A percentile compares a stretch with the other conserved stretches of the same genome.
Evolutionary conservation across 495 filamentous ascomycete genomes (phyloP).

Genomic region (Aspergillus steynii): DNA sequence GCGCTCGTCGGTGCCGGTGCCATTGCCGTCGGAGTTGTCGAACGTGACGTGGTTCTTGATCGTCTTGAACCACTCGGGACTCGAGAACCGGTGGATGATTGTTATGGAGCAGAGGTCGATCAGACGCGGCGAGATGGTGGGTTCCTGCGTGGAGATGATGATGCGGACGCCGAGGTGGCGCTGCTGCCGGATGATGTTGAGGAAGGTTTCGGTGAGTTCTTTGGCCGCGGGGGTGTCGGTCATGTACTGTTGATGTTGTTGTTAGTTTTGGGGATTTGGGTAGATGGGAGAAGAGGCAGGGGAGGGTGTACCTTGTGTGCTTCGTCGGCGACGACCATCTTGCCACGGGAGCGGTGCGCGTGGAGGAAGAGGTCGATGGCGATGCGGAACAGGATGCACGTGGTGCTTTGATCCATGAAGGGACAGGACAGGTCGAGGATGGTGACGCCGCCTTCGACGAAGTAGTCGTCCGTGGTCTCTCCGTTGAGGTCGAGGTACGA

Average conservation of each 20-base stretch:
- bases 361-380: slow-evolving; percentile 61
- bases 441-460: slow-evolving; percentile 56
- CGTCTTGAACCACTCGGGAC: slow-evolving; percentile 64
- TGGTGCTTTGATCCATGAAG: slow-evolving; percentile 61
- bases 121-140: slow-evolving; percentile 67
- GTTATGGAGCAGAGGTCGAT: slow-evolving; percentile 71
- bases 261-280: not conserved
- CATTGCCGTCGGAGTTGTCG: slow-evolving; percentile 15
- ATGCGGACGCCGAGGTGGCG: slow-evolving; percentile 68
- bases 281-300: not conserved
- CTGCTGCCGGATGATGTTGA: slow-evolving; percentile 68
- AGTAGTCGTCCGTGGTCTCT: slow-evolving; percentile 16
- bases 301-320: slow-evolving; percentile 52
- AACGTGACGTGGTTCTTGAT: slow-evolving; percentile 58
- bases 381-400: slow-evolving; percentile 70
- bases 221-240: slow-evolving; percentile 35
- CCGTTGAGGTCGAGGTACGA: slow-evolving; percentile 37
- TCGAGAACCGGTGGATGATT: slow-evolving; percentile 72
- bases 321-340: slow-evolving; percentile 60
- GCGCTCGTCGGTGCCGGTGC: slow-evolving; percentile 16
- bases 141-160: slow-evolving; percentile 76
- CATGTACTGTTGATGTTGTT: slow-evolving; percentile 47
- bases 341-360: slow-evolving; percentile 39
- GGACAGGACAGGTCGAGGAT: slow-evolving; percentile 75
- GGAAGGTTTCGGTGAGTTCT: slow-evolving; percentile 60